Evolutionary conservation across 257 asterid species (phyloP).

Genomic region (Avicennia marina): DNA sequence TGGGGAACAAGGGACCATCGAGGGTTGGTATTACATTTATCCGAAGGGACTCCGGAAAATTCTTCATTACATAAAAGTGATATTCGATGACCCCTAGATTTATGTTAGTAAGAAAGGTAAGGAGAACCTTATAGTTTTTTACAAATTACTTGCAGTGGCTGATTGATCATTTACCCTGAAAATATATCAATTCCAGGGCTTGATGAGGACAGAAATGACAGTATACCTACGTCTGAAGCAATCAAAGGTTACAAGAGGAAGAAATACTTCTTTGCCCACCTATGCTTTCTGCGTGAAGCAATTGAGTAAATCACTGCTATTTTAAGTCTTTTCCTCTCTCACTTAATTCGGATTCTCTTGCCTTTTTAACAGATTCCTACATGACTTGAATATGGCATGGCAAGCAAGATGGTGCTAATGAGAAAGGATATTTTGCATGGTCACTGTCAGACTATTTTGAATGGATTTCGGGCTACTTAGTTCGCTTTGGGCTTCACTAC

Average conservation of each 20-base stretch:
- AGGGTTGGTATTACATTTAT: conserved; percentile 11
- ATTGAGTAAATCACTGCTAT: conserved; percentile 18
- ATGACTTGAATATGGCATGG: background rate
- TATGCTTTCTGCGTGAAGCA: conserved; percentile 32
- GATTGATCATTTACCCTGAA: background rate
- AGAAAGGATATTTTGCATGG: conserved; percentile 43
- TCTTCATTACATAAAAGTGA: conserved; percentile 24
- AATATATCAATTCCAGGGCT: conserved; percentile 16
- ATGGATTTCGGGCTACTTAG: conserved; percentile 29
- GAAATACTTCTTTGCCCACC: conserved; percentile 26
- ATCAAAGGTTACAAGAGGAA: conserved; percentile 32
- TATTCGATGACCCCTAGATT: conserved; percentile 32
- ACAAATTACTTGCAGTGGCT: background rate
- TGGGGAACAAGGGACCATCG: conserved; percentile 18
- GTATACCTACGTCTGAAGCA: conserved; percentile 20
- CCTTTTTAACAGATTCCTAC: background rate
- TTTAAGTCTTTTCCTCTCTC: background rate
- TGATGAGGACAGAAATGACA: conserved; percentile 22
- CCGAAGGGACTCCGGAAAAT: conserved; percentile 30
- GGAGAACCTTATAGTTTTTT: background rate
- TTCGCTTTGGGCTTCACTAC: conserved; percentile 34
- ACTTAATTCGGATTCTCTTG: too few relatives aligned
- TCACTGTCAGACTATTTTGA: conserved; percentile 35
- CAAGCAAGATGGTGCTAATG: conserved; percentile 39
- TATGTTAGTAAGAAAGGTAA: conserved; percentile 45